Evolutionary conservation across 495 filamentous ascomycete genomes (phyloP).

Genomic region (Aspergillus ellipticus): DNA sequence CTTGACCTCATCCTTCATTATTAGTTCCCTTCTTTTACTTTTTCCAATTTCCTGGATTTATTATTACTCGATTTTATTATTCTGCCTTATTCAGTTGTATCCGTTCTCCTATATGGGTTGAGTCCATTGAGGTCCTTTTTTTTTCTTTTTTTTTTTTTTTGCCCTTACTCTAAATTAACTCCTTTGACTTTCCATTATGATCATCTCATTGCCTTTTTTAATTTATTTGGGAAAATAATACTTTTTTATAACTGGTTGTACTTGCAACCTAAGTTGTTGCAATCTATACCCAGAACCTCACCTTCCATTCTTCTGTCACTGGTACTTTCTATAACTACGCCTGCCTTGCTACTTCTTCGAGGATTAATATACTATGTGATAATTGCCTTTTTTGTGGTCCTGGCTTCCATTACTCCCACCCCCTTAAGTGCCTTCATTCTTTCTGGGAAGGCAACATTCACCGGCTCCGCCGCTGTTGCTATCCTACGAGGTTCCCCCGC

Average conservation of each 20-base stretch:
- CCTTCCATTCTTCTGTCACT: conserved; percentile 21
- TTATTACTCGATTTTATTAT: conserved; percentile 12
- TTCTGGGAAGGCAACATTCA: conserved; percentile 30
- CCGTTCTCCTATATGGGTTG: conserved; percentile 13
- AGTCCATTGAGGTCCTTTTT: background rate
- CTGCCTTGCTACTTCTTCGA: conserved; percentile 1
- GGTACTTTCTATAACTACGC: conserved; percentile 7
- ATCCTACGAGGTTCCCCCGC: conserved; percentile 9
- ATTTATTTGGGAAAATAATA: conserved; percentile 10
- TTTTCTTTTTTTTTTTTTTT: conserved; percentile 13
- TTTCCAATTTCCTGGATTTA: conserved; percentile 9
- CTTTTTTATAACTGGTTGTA: conserved; percentile 24
- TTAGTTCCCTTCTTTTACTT: conserved; percentile 19
- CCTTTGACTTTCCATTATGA: conserved; percentile 15
- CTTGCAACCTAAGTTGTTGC: conserved; percentile 17
- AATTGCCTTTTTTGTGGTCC: conserved; percentile 13
- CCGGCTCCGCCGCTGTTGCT: conserved; percentile 17
- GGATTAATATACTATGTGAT: conserved; percentile 15
- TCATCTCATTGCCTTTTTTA: conserved; percentile 23
- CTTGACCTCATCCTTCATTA: conserved; percentile 41
- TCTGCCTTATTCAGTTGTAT: conserved; percentile 11
- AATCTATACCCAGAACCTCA: conserved; percentile 12
- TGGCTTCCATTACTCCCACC: conserved; percentile 16
- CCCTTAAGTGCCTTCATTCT: conserved; percentile 36
- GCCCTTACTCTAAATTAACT: conserved; percentile 14